phyloP scores from a whole-genome alignment of 192 early-diverging fungal species.

The Endogone sp. region DNA sequence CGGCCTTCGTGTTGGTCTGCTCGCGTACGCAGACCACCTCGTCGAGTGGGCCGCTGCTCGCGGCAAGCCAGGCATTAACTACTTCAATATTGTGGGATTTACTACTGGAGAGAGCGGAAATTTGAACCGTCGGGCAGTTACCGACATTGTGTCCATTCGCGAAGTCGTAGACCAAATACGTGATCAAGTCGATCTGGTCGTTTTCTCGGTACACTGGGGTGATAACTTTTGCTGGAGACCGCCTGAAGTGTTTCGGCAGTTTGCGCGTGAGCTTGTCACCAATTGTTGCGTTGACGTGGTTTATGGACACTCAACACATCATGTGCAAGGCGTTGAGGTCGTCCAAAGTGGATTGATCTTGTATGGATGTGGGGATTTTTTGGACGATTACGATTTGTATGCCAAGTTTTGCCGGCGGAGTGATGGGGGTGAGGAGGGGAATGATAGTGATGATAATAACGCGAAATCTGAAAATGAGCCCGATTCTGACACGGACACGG shows the following conservation, averaged over 20 bases:
- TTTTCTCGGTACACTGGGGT: slow-evolving; percentile 1
- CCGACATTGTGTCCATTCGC: not conserved
- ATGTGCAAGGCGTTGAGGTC: slow-evolving; percentile 1
- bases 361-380: not conserved
- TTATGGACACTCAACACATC: slow-evolving; percentile 1
- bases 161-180: not conserved
- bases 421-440: too few species aligned
- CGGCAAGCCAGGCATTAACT: not conserved
- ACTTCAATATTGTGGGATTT: not conserved
- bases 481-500: too few species aligned
- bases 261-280: not conserved
- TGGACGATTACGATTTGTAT: not conserved
- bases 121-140: not conserved
- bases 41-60: not conserved
- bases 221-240: not conserved
- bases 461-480: too few species aligned
- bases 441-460: too few species aligned
- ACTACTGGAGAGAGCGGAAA: not conserved
- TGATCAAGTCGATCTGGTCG: not conserved
- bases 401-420: too few species aligned
- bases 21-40: slow-evolving; percentile 1
- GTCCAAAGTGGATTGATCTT: not conserved
- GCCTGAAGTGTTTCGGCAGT: not conserved
- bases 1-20: not conserved
- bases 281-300: not conserved